Conservation (phyloP, 768 basidiomycete genomes). For the Roridomyces roridus region DNA sequence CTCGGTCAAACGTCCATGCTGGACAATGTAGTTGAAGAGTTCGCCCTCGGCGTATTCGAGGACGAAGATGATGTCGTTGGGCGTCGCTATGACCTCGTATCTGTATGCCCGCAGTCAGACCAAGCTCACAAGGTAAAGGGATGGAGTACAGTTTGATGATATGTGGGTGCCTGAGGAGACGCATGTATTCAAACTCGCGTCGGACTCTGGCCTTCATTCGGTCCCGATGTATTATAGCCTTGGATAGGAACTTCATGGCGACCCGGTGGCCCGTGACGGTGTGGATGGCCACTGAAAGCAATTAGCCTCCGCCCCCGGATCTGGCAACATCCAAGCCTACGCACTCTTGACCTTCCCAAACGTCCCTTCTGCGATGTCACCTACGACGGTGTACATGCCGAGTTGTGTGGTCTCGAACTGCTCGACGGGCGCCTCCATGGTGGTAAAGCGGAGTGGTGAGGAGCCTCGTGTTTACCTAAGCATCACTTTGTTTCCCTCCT, state of each 20-base stretch:
- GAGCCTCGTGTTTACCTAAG: neutral
- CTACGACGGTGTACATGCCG: slow-evolving; percentile 88
- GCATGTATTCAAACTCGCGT: slow-evolving; percentile 97
- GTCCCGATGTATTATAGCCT: slow-evolving; percentile 89
- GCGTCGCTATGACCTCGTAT: slow-evolving; percentile 90
- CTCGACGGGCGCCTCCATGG: slow-evolving; percentile 29
- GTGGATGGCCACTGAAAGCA: slow-evolving; percentile 82
- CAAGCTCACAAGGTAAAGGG: slow-evolving; percentile 22
- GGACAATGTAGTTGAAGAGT: slow-evolving; percentile 97
- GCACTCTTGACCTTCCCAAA: slow-evolving; percentile 99
- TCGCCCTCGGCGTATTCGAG: slow-evolving; percentile 97
- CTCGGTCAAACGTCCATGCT: slow-evolving; percentile 91
- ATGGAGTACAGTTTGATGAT: slow-evolving; percentile 89
- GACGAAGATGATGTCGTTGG: slow-evolving; percentile 97
- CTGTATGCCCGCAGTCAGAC: slow-evolving; percentile 47
- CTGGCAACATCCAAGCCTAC: slow-evolving; percentile 38
- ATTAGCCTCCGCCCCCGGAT: slow-evolving; percentile 17
- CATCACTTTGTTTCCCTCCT: neutral
- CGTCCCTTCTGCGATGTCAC: slow-evolving; percentile 93
- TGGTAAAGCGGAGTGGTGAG: neutral
- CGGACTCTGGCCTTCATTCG: slow-evolving; percentile 93
- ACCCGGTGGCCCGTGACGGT: slow-evolving; percentile 94
- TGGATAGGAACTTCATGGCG: slow-evolving; percentile 97
- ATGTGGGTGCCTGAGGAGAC: slow-evolving; percentile 91
- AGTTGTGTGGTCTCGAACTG: slow-evolving; percentile 48